A percentile compares a stretch with the other conserved stretches of the same genome.
Conservation (phyloP, 2,329 filamentous ascomycete species). For the Epicoccum nigrum region DNA sequence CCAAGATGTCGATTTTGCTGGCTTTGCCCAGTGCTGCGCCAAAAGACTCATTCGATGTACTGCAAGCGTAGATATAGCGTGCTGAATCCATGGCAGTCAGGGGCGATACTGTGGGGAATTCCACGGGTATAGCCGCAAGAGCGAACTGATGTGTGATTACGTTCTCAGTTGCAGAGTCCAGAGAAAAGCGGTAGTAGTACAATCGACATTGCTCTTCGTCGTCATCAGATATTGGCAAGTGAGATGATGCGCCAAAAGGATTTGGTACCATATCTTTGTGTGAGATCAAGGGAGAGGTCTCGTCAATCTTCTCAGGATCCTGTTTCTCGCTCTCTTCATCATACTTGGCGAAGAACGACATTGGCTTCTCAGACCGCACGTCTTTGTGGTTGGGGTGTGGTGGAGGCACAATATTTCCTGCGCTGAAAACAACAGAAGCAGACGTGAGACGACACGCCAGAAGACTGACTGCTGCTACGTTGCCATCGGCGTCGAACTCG, state of each 20-base stretch:
- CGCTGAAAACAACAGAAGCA: conserved; percentile 67
- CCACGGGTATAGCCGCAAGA: conserved; percentile 68
- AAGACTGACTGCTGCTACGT: conserved; percentile 62
- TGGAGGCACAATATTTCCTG: conserved; percentile 67
- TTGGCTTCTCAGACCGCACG: conserved; percentile 45
- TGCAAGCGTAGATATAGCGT: conserved; percentile 71
- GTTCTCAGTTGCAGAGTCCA: conserved; percentile 44
- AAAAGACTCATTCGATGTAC: conserved; percentile 63
- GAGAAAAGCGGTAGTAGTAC: conserved; percentile 70
- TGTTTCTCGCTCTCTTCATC: conserved; percentile 39
- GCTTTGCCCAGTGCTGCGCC: conserved; percentile 67
- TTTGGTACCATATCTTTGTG: conserved; percentile 1
- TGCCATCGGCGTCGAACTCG: conserved; percentile 42
- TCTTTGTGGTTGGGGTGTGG: conserved; percentile 36
- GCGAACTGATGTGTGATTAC: conserved; percentile 68
- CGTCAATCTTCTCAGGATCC: conserved; percentile 36
- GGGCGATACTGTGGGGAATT: conserved; percentile 68
- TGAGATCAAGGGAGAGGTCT: conserved; percentile 30
- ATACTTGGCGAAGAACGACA: conserved; percentile 57
- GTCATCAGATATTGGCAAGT: conserved; percentile 34
- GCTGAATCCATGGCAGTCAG: conserved; percentile 62
- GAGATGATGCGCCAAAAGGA: conserved; percentile 17
- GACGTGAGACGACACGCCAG: conserved; percentile 71
- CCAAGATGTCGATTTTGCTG: conserved; percentile 69
- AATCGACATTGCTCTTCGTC: conserved; percentile 72